These are phyloP conservation scores for Hypholoma sublateritium DNA, from an alignment of 768 basidiomycete species.

Conservation along the genomic window DNA sequence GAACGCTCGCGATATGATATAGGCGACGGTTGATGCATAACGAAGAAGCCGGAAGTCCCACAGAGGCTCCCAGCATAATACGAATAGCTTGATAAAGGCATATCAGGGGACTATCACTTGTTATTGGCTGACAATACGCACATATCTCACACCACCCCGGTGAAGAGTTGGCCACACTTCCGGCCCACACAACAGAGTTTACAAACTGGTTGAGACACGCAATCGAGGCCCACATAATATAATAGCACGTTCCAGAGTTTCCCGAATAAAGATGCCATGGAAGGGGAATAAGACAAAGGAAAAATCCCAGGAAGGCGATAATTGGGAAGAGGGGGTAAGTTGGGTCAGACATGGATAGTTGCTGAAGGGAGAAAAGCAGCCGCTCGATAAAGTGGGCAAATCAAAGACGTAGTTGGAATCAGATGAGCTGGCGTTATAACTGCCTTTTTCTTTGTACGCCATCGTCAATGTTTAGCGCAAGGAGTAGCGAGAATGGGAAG, in stretches of 20 bases:
- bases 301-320: slow-evolving; percentile 43
- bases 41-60: slow-evolving; percentile 47
- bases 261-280: slow-evolving; percentile 53
- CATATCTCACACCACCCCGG: slow-evolving; percentile 55
- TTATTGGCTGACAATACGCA: slow-evolving; percentile 15
- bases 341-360: slow-evolving; percentile 16
- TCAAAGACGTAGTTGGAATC: too few relatives aligned
- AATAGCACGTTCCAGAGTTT: slow-evolving; percentile 47
- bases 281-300: slow-evolving; percentile 46
- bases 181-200: slow-evolving; percentile 47
- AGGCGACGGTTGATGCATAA: slow-evolving; percentile 54
- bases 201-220: slow-evolving; percentile 43
- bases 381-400: too few relatives aligned
- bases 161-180: slow-evolving; percentile 38
- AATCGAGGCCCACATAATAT: slow-evolving; percentile 46
- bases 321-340: slow-evolving; percentile 37
- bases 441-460: too few relatives aligned
- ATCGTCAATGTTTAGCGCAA: too few relatives aligned
- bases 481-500: too few relatives aligned
- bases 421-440: too few relatives aligned
- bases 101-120: background rate
- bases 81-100: slow-evolving; percentile 13
- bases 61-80: slow-evolving; percentile 32
- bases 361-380: background rate
- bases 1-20: slow-evolving; percentile 39